phyloP scores from a whole-genome alignment of 768 basidiomycete genomes.

The Boletus subparvulus region DNA sequence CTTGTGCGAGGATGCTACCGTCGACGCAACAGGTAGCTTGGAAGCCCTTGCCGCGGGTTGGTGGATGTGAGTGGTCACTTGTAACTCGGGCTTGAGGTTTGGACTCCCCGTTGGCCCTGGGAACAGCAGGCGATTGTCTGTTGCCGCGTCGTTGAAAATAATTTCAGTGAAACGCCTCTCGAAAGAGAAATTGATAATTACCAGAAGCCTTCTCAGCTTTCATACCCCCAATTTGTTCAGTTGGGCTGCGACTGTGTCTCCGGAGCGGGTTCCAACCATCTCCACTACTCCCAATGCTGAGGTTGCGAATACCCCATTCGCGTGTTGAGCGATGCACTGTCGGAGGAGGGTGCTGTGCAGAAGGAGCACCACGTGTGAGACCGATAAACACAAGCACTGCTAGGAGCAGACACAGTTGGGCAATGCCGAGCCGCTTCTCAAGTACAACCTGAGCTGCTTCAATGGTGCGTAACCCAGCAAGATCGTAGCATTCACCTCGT shows the following conservation, averaged over 20 bases:
- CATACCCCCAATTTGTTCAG: conserved; percentile 8
- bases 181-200: not conserved
- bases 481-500: conserved; percentile 57
- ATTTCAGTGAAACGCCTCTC: not conserved
- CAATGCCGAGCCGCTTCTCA: conserved; percentile 87
- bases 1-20: conserved; percentile 8
- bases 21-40: not conserved
- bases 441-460: conserved; percentile 59
- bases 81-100: not conserved
- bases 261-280: conserved; percentile 24
- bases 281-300: conserved; percentile 59
- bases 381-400: conserved; percentile 85
- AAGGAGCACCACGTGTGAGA: conserved; percentile 64
- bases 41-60: not conserved
- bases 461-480: not conserved
- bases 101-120: not conserved
- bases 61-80: not conserved
- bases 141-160: not conserved
- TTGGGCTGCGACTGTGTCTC: conserved; percentile 35
- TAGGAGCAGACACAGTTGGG: conserved; percentile 81
- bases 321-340: conserved; percentile 33
- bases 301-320: conserved; percentile 56
- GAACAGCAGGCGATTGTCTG: not conserved
- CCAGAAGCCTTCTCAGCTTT: conserved; percentile 15
- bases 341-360: conserved; percentile 33